phyloP scores from a whole-genome alignment of 345 rosid species.

The Sonneratia caseolaris region DNA sequence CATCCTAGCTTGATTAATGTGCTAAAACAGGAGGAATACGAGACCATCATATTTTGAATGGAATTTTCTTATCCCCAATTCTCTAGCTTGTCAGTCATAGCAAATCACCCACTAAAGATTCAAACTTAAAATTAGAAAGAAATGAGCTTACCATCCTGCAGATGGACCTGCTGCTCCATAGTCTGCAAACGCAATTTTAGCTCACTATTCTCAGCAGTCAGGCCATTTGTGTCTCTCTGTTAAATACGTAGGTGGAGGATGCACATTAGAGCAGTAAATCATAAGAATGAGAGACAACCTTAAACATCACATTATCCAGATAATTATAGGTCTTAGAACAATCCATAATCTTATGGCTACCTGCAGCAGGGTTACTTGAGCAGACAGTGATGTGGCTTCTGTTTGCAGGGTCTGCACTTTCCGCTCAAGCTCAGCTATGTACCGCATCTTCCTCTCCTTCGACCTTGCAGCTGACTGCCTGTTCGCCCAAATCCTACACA shows the following conservation, averaged over 20 bases:
- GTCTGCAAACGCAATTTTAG: slow-evolving; percentile 63
- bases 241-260: not conserved
- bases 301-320: not conserved
- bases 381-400: slow-evolving; percentile 71
- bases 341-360: slow-evolving; percentile 16
- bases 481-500: slow-evolving; percentile 63
- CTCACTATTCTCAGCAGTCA: slow-evolving; percentile 63
- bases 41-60: not conserved
- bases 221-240: slow-evolving; percentile 67
- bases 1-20: not conserved
- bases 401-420: slow-evolving; percentile 75
- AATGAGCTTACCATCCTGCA: slow-evolving; percentile 57
- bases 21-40: not conserved
- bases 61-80: not conserved
- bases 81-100: not conserved
- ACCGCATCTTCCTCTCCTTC: slow-evolving; percentile 78
- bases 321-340: not conserved
- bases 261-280: not conserved
- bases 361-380: slow-evolving; percentile 71
- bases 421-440: slow-evolving; percentile 71
- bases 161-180: slow-evolving; percentile 77
- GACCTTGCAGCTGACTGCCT: slow-evolving; percentile 87
- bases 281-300: not conserved
- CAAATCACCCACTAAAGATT: not conserved
- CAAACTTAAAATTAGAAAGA: not conserved